Percentiles rank a stretch among this genome's conserved stretches.
Evolutionary conservation across 805 yeast species (phyloP).

Genomic region (Kluyveromyces lactis): DNA sequence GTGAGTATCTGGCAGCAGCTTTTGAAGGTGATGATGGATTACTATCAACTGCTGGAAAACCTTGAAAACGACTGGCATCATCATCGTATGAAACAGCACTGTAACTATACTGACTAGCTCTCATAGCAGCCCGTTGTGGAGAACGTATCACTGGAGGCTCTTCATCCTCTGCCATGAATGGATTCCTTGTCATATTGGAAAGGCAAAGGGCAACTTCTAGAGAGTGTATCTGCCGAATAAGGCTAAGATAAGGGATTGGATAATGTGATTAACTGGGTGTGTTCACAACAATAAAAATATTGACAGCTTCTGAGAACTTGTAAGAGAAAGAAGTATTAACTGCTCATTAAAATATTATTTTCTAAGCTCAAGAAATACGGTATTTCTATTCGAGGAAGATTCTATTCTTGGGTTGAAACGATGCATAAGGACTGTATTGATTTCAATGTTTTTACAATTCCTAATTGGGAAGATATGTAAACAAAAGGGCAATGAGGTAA

Average conservation of each 20-base stretch:
- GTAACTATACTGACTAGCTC: slow-evolving; percentile 21
- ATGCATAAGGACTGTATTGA: neutral
- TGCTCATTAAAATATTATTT: no score
- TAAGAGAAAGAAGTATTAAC: no score
- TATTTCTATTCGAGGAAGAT: no score
- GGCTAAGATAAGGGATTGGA: no score
- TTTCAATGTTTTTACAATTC: slow-evolving; percentile 4
- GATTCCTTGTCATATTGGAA: slow-evolving; percentile 24
- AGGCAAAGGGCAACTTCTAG: no score
- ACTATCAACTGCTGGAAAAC: slow-evolving; percentile 13
- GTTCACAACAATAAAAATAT: no score
- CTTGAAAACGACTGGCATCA: slow-evolving; percentile 25
- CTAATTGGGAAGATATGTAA: slow-evolving; percentile 2
- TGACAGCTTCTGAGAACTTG: no score
- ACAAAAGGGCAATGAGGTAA: no score
- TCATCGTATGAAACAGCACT: slow-evolving; percentile 16
- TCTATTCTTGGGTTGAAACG: no score
- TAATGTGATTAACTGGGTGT: no score
- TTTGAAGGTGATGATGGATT: slow-evolving; percentile 32
- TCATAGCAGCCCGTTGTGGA: slow-evolving; percentile 18
- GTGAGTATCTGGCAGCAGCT: slow-evolving; percentile 31
- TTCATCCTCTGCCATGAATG: slow-evolving; percentile 27
- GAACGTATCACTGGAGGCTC: slow-evolving; percentile 23
- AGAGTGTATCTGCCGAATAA: no score
- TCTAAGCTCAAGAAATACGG: no score